Conservation (phyloP, 2,329 filamentous ascomycete species). For the Beauveria sp. region DNA sequence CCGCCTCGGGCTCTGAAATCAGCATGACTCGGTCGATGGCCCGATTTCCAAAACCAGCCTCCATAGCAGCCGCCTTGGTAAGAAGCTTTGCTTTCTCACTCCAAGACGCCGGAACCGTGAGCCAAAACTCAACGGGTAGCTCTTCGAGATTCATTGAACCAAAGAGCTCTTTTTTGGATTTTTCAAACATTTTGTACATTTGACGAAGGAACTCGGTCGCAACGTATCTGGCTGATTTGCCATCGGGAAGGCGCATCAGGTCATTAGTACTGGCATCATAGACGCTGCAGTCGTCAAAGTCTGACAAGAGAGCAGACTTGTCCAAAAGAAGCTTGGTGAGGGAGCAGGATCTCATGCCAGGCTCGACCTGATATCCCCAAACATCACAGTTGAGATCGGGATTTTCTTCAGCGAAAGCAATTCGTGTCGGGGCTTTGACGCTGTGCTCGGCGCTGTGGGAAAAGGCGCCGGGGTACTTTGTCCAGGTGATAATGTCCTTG, state of each 20-base stretch:
- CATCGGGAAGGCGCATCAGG: not conserved
- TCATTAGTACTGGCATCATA: not conserved
- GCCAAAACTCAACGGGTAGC: constrained; percentile 11
- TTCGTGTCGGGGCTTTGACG: constrained; percentile 15
- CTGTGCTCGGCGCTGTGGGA: constrained; percentile 13
- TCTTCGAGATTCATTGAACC: not conserved
- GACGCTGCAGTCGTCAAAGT: not conserved
- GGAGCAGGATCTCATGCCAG: not conserved
- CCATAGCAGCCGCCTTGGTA: constrained; percentile 7
- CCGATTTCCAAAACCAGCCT: not conserved
- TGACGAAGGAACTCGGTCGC: not conserved
- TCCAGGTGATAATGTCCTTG: constrained; percentile 15
- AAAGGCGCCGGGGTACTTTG: constrained; percentile 14
- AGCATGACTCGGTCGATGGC: constrained; percentile 10
- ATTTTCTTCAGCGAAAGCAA: constrained; percentile 14
- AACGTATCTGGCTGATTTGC: not conserved
- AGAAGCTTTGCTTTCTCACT: constrained; percentile 10
- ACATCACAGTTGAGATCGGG: not conserved
- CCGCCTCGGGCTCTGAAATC: constrained; percentile 14
- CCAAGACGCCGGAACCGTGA: constrained; percentile 14
- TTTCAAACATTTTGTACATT: not conserved
- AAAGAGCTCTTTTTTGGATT: constrained; percentile 2
- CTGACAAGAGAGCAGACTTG: not conserved
- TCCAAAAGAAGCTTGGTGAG: not conserved
- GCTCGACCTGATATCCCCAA: constrained; percentile 5